Base-by-base conservation (phyloP, 1,284 basidiomycete species). In the Violaceomyces palustris region DNA sequence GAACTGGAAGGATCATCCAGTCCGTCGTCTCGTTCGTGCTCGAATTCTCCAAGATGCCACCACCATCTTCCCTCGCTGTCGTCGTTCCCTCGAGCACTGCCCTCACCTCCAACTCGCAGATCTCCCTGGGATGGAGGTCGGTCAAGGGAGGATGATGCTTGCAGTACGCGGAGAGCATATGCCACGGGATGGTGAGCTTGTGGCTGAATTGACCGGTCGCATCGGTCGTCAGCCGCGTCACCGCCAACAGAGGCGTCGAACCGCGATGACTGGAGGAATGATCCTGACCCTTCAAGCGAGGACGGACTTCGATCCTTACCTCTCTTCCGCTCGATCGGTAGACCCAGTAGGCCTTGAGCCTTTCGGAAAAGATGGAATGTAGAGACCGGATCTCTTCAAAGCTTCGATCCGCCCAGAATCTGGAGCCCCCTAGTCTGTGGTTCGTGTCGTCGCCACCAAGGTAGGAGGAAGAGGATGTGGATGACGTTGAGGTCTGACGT, bases 331-430 rank as follows among this genome's bases (percentile, higher is more conserved):
- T 47, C 3, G 48, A 58, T 26, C 64, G 45, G 29, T 64, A 67
- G 27, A 60, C 57, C 65, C 65, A 68, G 22, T 67, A 67, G 26
- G 50, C 61, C 19, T 50, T 31, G 21, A 68, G 47, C 9, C 65
- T 48, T 6, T 40, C 26, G 6, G 51, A 37, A 21, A 68, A 50
- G 24, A 62, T 66, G 3, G 46, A 39, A 27, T 57, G 51, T 22
- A 68, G 64, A 12, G 36, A 25, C 3, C 55, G 36, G 9, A 68
- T 37, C 35, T 68, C 64, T 10, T 64, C 61, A 10, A 60, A 17
- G 21, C 49, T 55, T 15, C 62, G 45, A 17, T 40, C 42, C 27
- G 45, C 39, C 65, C 65, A 68, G 15, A 53, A 48, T 3, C 40
- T 33, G 6, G 58, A 61, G 14, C 64, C 49, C n/a, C 51, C 46